Percentiles rank a stretch among this genome's conserved stretches.
phyloP scores from a whole-genome alignment of 75 land plant genomes.

The Cunninghamia lanceolata region DNA sequence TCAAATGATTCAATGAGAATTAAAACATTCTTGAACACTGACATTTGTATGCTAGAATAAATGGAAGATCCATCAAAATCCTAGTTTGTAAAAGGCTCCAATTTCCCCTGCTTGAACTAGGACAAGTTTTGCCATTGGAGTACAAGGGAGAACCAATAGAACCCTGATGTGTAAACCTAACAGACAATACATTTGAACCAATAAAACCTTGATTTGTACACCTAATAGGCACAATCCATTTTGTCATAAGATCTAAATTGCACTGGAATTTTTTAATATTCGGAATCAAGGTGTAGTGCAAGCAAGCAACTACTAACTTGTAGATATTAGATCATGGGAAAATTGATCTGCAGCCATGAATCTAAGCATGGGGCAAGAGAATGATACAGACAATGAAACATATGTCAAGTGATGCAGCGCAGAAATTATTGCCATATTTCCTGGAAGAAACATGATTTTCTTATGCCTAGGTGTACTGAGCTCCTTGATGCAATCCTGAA shows the following conservation, averaged over 20 bases:
- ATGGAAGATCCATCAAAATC: not conserved
- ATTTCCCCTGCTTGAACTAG: not conserved
- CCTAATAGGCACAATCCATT: not conserved
- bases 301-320: not conserved
- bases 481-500: not conserved
- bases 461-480: not conserved
- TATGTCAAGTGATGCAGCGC: not conserved
- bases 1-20: not conserved
- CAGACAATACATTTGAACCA: not conserved
- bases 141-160: not conserved
- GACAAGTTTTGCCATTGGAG: not conserved
- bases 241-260: not conserved
- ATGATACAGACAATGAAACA: not conserved
- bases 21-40: not conserved
- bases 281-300: not conserved
- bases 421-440: not conserved
- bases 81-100: not conserved
- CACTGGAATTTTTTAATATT: not conserved
- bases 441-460: not conserved
- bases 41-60: not conserved
- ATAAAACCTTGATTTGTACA: not conserved
- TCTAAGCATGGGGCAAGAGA: not conserved
- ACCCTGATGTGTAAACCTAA: not conserved
- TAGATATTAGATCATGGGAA: not conserved
- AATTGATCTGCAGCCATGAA: not conserved